These are phyloP conservation scores for Eruca vesicaria DNA, from an alignment of 441 rosid species.

Conservation along the genomic window DNA sequence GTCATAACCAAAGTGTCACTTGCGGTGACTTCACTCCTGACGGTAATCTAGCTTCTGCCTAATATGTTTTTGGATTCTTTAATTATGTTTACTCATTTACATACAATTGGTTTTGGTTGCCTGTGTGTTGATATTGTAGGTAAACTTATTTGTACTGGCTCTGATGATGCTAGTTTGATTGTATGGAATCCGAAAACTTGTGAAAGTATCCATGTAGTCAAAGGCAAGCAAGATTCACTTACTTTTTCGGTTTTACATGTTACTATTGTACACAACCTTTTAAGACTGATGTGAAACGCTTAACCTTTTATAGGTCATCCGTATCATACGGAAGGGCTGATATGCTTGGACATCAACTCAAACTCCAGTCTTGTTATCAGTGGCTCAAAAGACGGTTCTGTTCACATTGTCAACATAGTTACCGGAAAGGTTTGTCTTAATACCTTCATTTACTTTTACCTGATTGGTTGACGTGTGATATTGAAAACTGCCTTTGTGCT, in stretches of 20 bases:
- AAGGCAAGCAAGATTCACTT: slow-evolving; percentile 45
- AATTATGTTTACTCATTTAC: neutral
- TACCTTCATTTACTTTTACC: neutral
- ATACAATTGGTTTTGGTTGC: neutral
- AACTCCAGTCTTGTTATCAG: slow-evolving; percentile 77
- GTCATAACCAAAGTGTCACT: slow-evolving; percentile 67
- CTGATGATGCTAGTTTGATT: slow-evolving; percentile 88
- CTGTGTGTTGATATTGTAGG: slow-evolving; percentile 44
- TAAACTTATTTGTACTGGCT: slow-evolving; percentile 82
- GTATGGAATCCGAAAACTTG: slow-evolving; percentile 88
- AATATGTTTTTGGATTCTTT: neutral
- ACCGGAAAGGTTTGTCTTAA: slow-evolving; percentile 60
- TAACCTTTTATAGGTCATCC: slow-evolving; percentile 60
- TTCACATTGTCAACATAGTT: slow-evolving; percentile 72
- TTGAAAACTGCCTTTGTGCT: neutral
- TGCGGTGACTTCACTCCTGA: slow-evolving; percentile 97
- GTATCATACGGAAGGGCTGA: slow-evolving; percentile 76
- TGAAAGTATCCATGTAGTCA: slow-evolving; percentile 67
- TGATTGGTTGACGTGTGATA: neutral
- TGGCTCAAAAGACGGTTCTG: slow-evolving; percentile 79
- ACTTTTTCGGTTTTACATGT: neutral
- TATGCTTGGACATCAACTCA: slow-evolving; percentile 70
- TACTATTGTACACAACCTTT: neutral
- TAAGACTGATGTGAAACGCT: neutral
- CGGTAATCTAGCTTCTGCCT: slow-evolving; percentile 43